Evolutionary conservation across 2,329 filamentous ascomycete genomes (phyloP).

Genomic region (Sclerotinia subarctica): DNA sequence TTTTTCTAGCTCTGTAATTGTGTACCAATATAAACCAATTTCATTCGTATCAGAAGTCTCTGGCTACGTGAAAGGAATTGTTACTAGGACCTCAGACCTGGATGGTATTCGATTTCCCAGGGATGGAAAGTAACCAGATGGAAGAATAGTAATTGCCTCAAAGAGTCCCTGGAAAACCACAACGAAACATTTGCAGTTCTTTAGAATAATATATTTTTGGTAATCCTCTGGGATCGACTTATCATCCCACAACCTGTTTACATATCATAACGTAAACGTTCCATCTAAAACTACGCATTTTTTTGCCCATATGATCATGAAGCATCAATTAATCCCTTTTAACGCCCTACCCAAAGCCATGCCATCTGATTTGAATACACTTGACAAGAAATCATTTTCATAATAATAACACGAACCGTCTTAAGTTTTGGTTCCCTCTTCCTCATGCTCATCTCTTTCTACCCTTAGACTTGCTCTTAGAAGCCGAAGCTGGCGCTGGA

Average conservation of each 20-base stretch:
- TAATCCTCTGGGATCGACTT: background rate
- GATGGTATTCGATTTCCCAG: background rate
- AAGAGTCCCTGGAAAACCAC: background rate
- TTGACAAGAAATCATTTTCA: background rate
- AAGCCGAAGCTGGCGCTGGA: conserved; percentile 40
- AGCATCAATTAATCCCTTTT: background rate
- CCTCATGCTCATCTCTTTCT: conserved; percentile 47
- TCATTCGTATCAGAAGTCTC: background rate
- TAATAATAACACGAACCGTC: conserved; percentile 11
- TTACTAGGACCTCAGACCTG: background rate
- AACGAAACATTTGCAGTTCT: background rate
- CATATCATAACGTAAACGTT: conserved; percentile 10
- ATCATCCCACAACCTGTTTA: background rate
- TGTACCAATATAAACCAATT: background rate
- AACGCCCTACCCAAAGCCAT: conserved; percentile 18
- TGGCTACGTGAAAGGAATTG: background rate
- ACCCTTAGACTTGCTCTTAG: conserved; percentile 47
- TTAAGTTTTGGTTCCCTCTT: background rate
- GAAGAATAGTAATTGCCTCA: background rate
- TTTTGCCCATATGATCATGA: background rate
- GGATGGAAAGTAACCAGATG: background rate
- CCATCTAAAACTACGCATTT: conserved; percentile 11
- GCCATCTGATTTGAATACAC: conserved; percentile 9
- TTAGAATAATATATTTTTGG: background rate
- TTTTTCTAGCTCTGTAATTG: background rate